Evolutionary conservation across 202 grass and related monocot genomes (phyloP), one percentile per base, ranked within the genome.

Genomic region (Dendrocalamus latiflorus): DNA sequence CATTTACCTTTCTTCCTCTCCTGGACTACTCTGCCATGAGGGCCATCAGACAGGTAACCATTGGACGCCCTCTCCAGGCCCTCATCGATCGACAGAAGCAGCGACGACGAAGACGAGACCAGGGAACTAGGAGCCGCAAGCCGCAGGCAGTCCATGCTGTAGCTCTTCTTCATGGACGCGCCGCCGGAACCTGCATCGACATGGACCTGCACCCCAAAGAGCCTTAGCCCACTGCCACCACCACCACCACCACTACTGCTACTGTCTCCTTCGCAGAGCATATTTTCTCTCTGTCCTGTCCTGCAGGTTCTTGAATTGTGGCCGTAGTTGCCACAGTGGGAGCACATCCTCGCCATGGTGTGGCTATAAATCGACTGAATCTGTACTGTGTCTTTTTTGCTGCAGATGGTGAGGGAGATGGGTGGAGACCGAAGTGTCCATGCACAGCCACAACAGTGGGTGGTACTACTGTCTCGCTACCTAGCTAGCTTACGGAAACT

Each of bases 291-390:
- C 22, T 65, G 42, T 34, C 75, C 74, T 34, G 73, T 34, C 2
- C 13, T 63, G 83, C 91, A 98, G 71, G 92, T 93, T 73, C 89
- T 87, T 4, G 92, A 94, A 68, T 97, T 89, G 82, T 97, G 94
- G 72, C 88, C 92, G 86, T 91, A 78, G 84, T 97, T 86, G 60
- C 90, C 91, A 89, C 90, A 97, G 81, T 92, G 90, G 25, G 90
- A 93, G 86, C 92, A 98, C 85, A 90, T 95, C 92, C 95, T 93
- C 17, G 88, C 85, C 95, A 98, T 98, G 83, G 74, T 77, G 85
- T 86, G 83, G 84, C 84, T 90, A 90, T 86, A 86, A 90, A 86
- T 86, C 88, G 88, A 21, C 82, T 63, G 78, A 77, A 86, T 82
- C 65, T 72, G 62, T 24, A 24, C 72, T 36, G 67, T 72, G 77